A percentile compares a stretch with the other conserved stretches of the same genome.
These are phyloP conservation scores for Ophiostoma triangulosporum DNA, from an alignment of 2,329 filamentous ascomycete species.

Conservation along the genomic window DNA sequence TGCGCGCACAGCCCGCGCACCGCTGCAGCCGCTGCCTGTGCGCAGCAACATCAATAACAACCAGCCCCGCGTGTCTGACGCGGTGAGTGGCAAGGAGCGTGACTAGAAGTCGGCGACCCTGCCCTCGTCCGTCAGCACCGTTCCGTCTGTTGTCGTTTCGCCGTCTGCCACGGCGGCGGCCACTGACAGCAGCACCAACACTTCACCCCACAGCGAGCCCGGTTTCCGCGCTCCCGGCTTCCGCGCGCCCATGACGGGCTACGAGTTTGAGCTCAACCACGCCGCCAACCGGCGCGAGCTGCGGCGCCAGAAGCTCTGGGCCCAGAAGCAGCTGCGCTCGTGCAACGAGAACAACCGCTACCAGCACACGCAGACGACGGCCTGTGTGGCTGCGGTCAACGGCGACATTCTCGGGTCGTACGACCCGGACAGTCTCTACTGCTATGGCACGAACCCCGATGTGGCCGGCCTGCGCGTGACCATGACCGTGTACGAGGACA, in stretches of 20 bases:
- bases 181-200: not conserved
- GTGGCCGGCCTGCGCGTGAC: constrained; percentile 13
- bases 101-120: not conserved
- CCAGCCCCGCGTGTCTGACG: not conserved
- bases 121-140: not conserved
- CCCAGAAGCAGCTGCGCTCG: constrained; percentile 10
- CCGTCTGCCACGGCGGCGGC: not conserved
- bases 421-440: constrained; percentile 10
- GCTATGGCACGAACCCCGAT: constrained; percentile 13
- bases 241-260: constrained; percentile 7
- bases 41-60: not conserved
- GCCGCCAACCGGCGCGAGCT: constrained; percentile 11
- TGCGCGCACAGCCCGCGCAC: not conserved
- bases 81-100: not conserved
- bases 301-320: constrained; percentile 11
- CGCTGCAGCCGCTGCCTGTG: not conserved
- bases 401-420: constrained; percentile 11
- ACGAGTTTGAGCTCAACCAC: constrained; percentile 15
- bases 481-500: constrained; percentile 11
- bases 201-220: not conserved
- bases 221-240: constrained; percentile 4
- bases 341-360: constrained; percentile 15
- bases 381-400: constrained; percentile 13
- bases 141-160: not conserved
- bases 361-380: constrained; percentile 14